A percentile compares a stretch with the other conserved stretches of the same genome.
Evolutionary conservation across 2,329 filamentous ascomycete species (phyloP).

Genomic region (Neonectria hederae): DNA sequence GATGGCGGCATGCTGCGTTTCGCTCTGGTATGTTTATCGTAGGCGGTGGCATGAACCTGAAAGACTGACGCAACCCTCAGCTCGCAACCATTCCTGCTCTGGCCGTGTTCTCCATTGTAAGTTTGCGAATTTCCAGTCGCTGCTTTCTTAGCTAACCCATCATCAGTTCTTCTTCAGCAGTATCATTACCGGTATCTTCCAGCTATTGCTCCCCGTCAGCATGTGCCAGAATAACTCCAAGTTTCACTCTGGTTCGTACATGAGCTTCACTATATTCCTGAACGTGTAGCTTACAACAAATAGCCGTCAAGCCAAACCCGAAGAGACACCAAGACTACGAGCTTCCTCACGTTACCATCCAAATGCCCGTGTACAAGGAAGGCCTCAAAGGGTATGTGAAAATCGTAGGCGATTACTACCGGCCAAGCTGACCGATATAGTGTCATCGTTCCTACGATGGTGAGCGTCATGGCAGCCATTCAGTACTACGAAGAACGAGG

Average conservation of each 20-base stretch:
- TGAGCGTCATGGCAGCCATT: slow-evolving; percentile 65
- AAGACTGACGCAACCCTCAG: not conserved
- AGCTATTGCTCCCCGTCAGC: slow-evolving; percentile 37
- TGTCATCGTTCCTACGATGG: slow-evolving; percentile 64
- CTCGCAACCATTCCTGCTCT: slow-evolving; percentile 32
- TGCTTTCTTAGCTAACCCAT: not conserved
- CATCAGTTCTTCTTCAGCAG: slow-evolving; percentile 42
- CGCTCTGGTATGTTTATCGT: slow-evolving; percentile 10
- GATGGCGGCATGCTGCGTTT: slow-evolving; percentile 32
- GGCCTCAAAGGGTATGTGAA: slow-evolving; percentile 36
- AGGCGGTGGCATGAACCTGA: not conserved
- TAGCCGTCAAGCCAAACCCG: slow-evolving; percentile 41
- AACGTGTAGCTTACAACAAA: not conserved
- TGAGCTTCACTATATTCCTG: not conserved
- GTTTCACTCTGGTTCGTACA: slow-evolving; percentile 35
- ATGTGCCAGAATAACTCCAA: slow-evolving; percentile 41
- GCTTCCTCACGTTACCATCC: slow-evolving; percentile 55
- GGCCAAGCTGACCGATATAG: slow-evolving; percentile 3
- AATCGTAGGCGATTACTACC: fast-evolving
- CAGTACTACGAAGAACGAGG: slow-evolving; percentile 69
- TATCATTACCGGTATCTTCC: slow-evolving; percentile 38
- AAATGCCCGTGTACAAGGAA: slow-evolving; percentile 58
- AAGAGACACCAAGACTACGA: slow-evolving; percentile 47
- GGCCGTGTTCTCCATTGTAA: slow-evolving; percentile 29
- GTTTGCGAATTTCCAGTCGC: too few species aligned